phyloP scores from a whole-genome alignment of 2,329 filamentous ascomycete species.

The Alternaria burnsii region DNA sequence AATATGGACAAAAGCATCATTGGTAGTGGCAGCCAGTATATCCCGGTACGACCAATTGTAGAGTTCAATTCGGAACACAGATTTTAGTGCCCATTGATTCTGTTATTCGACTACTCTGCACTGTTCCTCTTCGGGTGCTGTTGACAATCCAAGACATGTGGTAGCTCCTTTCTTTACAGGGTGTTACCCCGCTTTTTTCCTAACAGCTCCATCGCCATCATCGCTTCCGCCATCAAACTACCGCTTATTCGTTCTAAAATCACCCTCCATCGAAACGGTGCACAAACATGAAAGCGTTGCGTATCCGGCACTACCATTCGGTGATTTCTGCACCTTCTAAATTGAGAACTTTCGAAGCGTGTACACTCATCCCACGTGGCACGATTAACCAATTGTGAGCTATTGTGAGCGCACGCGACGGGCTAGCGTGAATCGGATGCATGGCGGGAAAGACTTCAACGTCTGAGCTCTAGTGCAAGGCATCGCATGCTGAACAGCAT shows the following conservation, averaged over 20 bases:
- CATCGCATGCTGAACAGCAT: slow-evolving; percentile 2
- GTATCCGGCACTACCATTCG: not conserved
- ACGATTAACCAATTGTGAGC: slow-evolving; percentile 19
- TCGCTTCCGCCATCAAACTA: not conserved
- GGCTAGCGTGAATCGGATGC: not conserved
- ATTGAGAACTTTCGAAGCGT: not conserved
- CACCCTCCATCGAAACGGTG: not conserved
- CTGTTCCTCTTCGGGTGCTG: not conserved
- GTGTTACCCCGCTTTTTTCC: not conserved
- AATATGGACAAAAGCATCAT: slow-evolving; percentile 26
- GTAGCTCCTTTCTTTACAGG: not conserved
- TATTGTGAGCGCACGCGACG: slow-evolving; percentile 21
- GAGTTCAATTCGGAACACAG: not conserved
- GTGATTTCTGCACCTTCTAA: not conserved
- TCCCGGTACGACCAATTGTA: not conserved
- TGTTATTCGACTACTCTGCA: not conserved
- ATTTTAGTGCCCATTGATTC: not conserved
- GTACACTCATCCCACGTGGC: not conserved
- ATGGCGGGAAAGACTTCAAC: slow-evolving; percentile 10
- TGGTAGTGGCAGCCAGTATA: slow-evolving; percentile 22
- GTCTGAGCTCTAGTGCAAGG: slow-evolving; percentile 16
- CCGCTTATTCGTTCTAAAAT: not conserved
- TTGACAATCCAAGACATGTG: not conserved
- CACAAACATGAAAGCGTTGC: not conserved
- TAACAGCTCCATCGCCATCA: not conserved